Conservation (phyloP, 805 yeast species). For the Zygosaccharomyces siamensis region DNA sequence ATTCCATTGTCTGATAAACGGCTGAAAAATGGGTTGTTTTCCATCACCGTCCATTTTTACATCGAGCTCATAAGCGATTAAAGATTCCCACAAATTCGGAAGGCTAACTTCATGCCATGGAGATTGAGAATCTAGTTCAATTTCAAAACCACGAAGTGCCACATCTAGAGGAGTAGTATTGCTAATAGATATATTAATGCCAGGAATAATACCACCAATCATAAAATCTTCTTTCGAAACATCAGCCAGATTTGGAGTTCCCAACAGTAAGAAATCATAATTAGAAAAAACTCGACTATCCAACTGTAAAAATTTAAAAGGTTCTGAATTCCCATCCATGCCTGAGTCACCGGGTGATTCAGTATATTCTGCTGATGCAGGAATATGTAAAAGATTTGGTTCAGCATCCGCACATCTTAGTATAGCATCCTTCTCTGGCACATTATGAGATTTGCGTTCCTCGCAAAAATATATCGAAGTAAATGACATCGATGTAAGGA, state of each 20-base stretch:
- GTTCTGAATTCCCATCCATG: conserved; percentile 43
- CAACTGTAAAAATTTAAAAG: conserved; percentile 47
- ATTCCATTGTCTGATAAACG: conserved; percentile 64
- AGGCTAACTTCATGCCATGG: conserved; percentile 20
- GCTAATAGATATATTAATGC: not conserved
- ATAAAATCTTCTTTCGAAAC: conserved; percentile 20
- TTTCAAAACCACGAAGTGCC: conserved; percentile 9
- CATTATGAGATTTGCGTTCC: not conserved
- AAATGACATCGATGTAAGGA: conserved; percentile 18
- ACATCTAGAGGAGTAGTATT: conserved; percentile 15
- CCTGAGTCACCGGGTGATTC: conserved; percentile 49
- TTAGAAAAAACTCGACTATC: conserved; percentile 37
- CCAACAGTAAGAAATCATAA: conserved; percentile 50
- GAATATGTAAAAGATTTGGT: conserved; percentile 36
- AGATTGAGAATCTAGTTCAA: not conserved
- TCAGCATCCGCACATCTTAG: not conserved
- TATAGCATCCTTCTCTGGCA: not conserved
- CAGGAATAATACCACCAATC: conserved; percentile 17
- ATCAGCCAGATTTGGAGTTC: conserved; percentile 27
- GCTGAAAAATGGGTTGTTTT: conserved; percentile 40
- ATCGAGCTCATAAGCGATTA: conserved; percentile 23
- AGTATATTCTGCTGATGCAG: conserved; percentile 43
- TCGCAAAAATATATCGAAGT: conserved; percentile 17
- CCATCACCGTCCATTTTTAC: conserved; percentile 9
- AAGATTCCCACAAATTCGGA: conserved; percentile 30